Base-by-base conservation (phyloP, 2,329 filamentous ascomycete species). In the Nemania abortiva region DNA sequence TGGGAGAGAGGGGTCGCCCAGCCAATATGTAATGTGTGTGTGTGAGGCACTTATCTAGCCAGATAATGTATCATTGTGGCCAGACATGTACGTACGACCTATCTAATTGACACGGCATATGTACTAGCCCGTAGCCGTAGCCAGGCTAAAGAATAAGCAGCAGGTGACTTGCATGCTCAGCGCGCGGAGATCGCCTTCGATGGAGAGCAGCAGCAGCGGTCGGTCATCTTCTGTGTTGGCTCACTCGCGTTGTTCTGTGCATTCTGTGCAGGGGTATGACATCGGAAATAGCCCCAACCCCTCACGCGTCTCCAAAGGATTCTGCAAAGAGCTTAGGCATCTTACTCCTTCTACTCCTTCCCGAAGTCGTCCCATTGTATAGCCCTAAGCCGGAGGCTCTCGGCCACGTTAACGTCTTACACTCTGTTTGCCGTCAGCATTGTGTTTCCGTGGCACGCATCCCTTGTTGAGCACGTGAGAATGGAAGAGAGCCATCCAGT, bases 111-210 rank as follows among this genome's bases (percentile, higher is more conserved):
- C 18, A 53, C 22, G 29, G 49, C 15, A 15, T 42, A 42, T 11
- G 5, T 34, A 34, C 31, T 53, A 29, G 24, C 18, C n/a, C n/a
- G n/a, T 55, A 31, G 29, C 18, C 13, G 37, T 42, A 42, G 37
- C 37, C 37, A 53, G 22, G 22, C 24, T 9, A 47, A 59, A 29
- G 31, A 56, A 42, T 61, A 61, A 66, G 58, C 49, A 22, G 42
- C 58, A 58, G 58, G 62, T 67, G 58, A 63, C 65, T 54, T 62
- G 64, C 58, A 56, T 52, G 34, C 29, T 57, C 52, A 60, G 63
- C 57, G 63, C 57, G 49, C 49, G 63, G 56, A 60, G 39, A 55
- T 55, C 15, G 56, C 57, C 31, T 57, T 56, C 49, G 57, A 61
- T 56, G 31, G 52, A 62, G 31, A 52, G n/a, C 29, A 37, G 45